phyloP scores from a whole-genome alignment of 202 grass and related monocot species.

The Dendrocalamus latiflorus region DNA sequence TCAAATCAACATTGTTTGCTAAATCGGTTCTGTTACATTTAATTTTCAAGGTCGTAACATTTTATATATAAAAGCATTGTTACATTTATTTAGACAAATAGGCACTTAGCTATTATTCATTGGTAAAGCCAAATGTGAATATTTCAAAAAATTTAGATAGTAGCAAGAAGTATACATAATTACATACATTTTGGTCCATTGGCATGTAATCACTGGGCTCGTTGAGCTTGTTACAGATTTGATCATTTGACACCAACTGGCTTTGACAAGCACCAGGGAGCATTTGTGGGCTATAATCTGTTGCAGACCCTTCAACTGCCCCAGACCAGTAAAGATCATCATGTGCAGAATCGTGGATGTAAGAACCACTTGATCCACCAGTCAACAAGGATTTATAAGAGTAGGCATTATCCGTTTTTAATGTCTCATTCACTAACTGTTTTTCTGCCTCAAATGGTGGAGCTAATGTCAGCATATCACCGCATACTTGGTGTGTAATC shows the following conservation, averaged over 20 bases:
- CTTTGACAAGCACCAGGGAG: constrained; percentile 39
- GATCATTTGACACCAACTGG: constrained; percentile 36
- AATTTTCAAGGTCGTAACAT: not conserved
- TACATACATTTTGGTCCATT: constrained; percentile 48
- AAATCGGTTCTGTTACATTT: not conserved
- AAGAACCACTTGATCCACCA: constrained; percentile 14
- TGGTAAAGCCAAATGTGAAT: not conserved
- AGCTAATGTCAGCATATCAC: constrained; percentile 54
- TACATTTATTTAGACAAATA: constrained; percentile 8
- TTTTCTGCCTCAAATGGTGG: constrained; percentile 38
- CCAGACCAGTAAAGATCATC: constrained; percentile 41
- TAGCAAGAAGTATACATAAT: constrained; percentile 23
- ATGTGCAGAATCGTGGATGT: constrained; percentile 23
- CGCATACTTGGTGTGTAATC: constrained; percentile 41
- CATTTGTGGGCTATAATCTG: constrained; percentile 42
- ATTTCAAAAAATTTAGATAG: not conserved
- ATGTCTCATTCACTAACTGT: constrained; percentile 21
- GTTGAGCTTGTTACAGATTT: constrained; percentile 17
- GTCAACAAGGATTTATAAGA: constrained; percentile 29
- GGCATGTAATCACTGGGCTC: constrained; percentile 35
- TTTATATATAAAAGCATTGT: not conserved
- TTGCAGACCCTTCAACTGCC: constrained; percentile 27
- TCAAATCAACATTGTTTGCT: constrained; percentile 19
- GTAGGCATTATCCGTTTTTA: constrained; percentile 14
- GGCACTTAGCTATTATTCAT: not conserved